Base-by-base conservation (phyloP, 306 rosid species). In the Hippophae rhamnoides region DNA sequence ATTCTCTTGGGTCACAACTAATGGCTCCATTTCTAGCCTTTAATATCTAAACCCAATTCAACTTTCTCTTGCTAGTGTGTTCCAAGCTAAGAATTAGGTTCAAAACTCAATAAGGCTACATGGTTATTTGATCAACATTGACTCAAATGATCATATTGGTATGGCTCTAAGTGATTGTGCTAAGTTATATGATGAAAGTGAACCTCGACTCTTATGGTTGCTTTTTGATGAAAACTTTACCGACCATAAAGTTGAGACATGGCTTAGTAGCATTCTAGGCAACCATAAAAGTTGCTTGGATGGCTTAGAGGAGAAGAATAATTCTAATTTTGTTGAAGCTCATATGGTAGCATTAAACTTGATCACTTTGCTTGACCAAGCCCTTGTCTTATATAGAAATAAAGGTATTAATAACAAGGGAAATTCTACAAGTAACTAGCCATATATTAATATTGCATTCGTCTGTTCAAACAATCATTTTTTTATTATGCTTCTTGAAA, bases 131-230 rank as follows among this genome's bases (percentile, higher is more conserved):
- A 9, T 6, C 13, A 23, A 46, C 9, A 7, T 40, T 0, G 9
- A 12, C n/a, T 58, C 59, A 13, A 26, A 63, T 18, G 23, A 18
- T 9, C 45, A 50, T 10, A 41, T 27, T 1, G 59, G 18, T 25
- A 51, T 69, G 57, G 81, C 81, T 42, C 60, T 79, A 6, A 70
- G 70, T 14, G 90, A 86, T 66, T 83, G 87, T 76, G 69, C 61
- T 7, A 79, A 71, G 58, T 83, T 86, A 40, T 86, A 83, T 54
- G 81, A 68, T 10, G 86, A 86, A 63, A 83, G 95, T 38, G 79
- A 74, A 74, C 43, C 11, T 3, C 43, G 76, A 53, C 77, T 83
- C 7, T 18, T 60, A 43, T 56, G 62, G 43, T 57, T 86, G 70
- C 40, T 79, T 38, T 59, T 69, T 38, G 10, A 38, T 2, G 45